Evolutionary conservation across 306 rosid species (phyloP).

Genomic region (Coriaria nepalensis): DNA sequence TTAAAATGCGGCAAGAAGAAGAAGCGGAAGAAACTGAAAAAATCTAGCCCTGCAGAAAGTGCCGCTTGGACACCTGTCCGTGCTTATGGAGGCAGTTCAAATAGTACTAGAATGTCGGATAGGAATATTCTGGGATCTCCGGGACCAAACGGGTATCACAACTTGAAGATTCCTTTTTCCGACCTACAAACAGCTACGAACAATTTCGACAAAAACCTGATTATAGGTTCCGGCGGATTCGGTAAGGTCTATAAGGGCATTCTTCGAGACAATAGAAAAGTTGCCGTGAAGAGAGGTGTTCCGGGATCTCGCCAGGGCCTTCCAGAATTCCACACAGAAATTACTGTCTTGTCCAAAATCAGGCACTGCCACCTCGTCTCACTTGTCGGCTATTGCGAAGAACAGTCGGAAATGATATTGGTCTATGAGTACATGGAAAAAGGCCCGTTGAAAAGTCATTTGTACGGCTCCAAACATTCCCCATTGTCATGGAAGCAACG

Average conservation of each 20-base stretch:
- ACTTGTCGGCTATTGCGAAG: slow-evolving; percentile 86
- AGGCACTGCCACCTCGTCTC: slow-evolving; percentile 95
- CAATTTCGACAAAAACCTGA: slow-evolving; percentile 52
- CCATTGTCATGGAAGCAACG: slow-evolving; percentile 89
- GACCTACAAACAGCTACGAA: slow-evolving; percentile 69
- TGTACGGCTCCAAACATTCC: slow-evolving; percentile 42
- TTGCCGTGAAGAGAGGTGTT: slow-evolving; percentile 92
- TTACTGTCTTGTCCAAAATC: slow-evolving; percentile 66
- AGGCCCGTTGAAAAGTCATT: slow-evolving; percentile 71
- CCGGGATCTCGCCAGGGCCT: slow-evolving; percentile 98
- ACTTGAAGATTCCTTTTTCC: slow-evolving; percentile 66
- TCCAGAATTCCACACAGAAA: slow-evolving; percentile 93
- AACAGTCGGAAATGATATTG: slow-evolving; percentile 89
- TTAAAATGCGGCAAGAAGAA: slow-evolving; percentile 43
- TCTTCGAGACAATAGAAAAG: slow-evolving; percentile 59
- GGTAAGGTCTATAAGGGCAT: slow-evolving; percentile 81
- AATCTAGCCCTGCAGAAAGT: slow-evolving; percentile 38
- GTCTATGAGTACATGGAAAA: slow-evolving; percentile 86
- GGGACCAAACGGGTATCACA: slow-evolving; percentile 66
- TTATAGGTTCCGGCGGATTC: slow-evolving; percentile 91
- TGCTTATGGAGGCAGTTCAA: slow-evolving; percentile 65
- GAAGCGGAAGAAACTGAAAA: slow-evolving; percentile 26
- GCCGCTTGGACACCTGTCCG: slow-evolving; percentile 77
- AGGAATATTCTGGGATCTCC: slow-evolving; percentile 43
- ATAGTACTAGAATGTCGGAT: slow-evolving; percentile 58